Conservation (phyloP, 805 yeast species). For the Kodamaea jinghongensis region DNA sequence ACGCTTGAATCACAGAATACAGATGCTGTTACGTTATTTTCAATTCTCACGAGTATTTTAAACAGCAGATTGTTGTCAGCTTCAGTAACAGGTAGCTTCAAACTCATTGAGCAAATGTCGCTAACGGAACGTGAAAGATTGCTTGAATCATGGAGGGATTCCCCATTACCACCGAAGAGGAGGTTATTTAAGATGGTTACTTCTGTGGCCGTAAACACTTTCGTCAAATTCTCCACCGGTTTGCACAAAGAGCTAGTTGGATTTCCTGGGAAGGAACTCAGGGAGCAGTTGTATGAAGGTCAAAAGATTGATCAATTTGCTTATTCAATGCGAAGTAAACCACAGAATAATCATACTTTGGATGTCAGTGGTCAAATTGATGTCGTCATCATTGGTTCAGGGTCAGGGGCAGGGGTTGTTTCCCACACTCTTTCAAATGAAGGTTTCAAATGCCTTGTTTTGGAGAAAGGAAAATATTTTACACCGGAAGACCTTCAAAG, state of each 20-base stretch:
- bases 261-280: constrained; percentile 32
- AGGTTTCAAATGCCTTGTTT: constrained; percentile 43
- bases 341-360: constrained; percentile 29
- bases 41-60: constrained; percentile 24
- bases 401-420: constrained; percentile 52
- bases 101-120: constrained; percentile 36
- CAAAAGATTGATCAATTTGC: constrained; percentile 20
- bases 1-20: background rate
- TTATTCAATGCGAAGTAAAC: constrained; percentile 30
- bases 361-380: constrained; percentile 36
- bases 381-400: constrained; percentile 50
- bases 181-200: constrained; percentile 27
- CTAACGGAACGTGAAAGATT: constrained; percentile 29
- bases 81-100: constrained; percentile 29
- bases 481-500: constrained; percentile 28
- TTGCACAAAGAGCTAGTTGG: constrained; percentile 35
- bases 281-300: constrained; percentile 12
- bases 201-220: constrained; percentile 24
- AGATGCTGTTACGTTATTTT: constrained; percentile 13
- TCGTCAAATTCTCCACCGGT: constrained; percentile 21
- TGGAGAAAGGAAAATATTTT: constrained; percentile 50
- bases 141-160: constrained; percentile 39
- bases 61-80: constrained; percentile 30
- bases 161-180: constrained; percentile 36
- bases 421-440: constrained; percentile 43